Conservation (phyloP, 2,329 filamentous ascomycete genomes). For the Emericellopsis atlantica region DNA sequence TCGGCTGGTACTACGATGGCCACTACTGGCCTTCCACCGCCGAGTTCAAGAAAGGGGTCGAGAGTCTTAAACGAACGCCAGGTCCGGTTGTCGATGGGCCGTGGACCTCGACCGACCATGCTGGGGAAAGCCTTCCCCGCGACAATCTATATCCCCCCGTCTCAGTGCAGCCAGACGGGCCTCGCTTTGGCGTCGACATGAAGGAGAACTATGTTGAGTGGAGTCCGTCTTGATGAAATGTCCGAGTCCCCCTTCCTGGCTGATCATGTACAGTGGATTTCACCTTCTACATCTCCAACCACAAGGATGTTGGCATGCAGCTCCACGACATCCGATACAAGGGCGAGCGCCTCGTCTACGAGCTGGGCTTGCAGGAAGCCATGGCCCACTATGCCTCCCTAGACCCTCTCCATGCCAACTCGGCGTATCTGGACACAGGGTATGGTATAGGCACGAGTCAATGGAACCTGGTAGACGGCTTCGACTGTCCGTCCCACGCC, state of each 20-base stretch:
- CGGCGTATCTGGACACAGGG: constrained; percentile 29
- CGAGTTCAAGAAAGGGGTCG: constrained; percentile 30
- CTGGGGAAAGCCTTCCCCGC: constrained; percentile 13
- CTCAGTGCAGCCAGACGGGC: constrained; percentile 3
- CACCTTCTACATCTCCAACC: constrained; percentile 41
- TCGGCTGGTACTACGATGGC: constrained; percentile 41
- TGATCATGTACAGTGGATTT: constrained; percentile 9
- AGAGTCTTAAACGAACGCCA: constrained; percentile 19
- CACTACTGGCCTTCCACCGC: constrained; percentile 37
- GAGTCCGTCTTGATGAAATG: constrained; percentile 1
- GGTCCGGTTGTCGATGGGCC: constrained; percentile 31
- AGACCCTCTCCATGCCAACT: constrained; percentile 29
- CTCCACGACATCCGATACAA: constrained; percentile 40
- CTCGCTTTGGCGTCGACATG: constrained; percentile 5
- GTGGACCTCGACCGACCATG: constrained; percentile 29
- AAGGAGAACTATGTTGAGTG: constrained; percentile 7
- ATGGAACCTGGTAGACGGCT: constrained; percentile 30
- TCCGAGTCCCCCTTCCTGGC: background rate
- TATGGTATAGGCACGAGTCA: constrained; percentile 31
- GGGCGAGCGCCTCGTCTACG: constrained; percentile 41
- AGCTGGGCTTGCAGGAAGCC: constrained; percentile 40
- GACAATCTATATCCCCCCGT: constrained; percentile 4
- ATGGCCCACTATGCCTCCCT: constrained; percentile 33
- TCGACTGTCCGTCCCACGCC: constrained; percentile 35
- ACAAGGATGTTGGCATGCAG: constrained; percentile 30